Base-by-base conservation (phyloP, 345 rosid genomes). In the Populus davidiana region DNA sequence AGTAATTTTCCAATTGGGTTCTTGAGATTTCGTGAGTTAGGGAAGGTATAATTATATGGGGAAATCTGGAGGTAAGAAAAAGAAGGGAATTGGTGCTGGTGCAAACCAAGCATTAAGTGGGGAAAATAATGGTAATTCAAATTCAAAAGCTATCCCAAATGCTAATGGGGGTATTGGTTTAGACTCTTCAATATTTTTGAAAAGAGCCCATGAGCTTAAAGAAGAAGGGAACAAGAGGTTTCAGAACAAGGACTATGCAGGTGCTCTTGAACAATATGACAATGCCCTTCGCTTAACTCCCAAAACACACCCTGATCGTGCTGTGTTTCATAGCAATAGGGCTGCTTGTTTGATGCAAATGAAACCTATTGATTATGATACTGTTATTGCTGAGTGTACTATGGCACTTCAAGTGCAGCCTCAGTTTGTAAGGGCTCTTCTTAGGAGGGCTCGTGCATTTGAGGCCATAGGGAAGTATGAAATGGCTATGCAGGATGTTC, bases 281-380 rank as follows among this genome's bases (percentile, higher is more conserved):
- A 90, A 86, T 76, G 99, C 92, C 63, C 86, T 96, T 76, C 83
- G 82, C 78, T 89, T 93, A 35, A 90, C 87, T 31, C 92, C 99
- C 1, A 93, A 91, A 75, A 86, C 70, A 69, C 97, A 96, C 79
- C 94, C 90, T 1, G 99, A 96, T 49, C 86, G 97, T 52, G 99
- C 98, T 25, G 90, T 96, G 71, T 93, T 91, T 76, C 98, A 96
- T 39, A 91, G 98, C 88, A 96, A 96, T 43, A 85, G 93, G 69
- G 98, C 99, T 35, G 97, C 97, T 73, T 94, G 98, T 78, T 85
- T 94, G 90, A 92, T 94, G 97, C 99, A 96, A 78, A 91, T 96
- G 99, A 96, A 96, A 74, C 99, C 99, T 5, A 84, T 93, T 38
- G 93, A 93, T 71, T 96, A 93, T 67, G 99, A 91, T 17, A 75